Percentiles rank a stretch among this genome's conserved stretches.
Evolutionary conservation across 495 filamentous ascomycete species (phyloP).

Genomic region (Darksidea phi): DNA sequence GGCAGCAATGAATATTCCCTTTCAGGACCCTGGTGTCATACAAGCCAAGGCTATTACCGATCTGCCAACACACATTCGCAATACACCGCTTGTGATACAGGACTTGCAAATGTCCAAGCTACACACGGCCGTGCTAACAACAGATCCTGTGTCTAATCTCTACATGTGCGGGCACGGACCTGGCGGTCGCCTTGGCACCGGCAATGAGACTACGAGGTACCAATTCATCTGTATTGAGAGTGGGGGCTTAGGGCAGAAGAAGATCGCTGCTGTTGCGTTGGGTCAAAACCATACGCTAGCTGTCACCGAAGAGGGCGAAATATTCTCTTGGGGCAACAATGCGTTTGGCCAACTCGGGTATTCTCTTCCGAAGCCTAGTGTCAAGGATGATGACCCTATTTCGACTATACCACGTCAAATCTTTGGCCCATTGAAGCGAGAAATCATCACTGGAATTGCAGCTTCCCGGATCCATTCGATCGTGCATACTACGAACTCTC

Average conservation of each 20-base stretch:
- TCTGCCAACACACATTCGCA: constrained; percentile 67
- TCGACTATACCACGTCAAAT: constrained; percentile 81
- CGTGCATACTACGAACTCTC: constrained; percentile 72
- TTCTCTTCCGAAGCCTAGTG: constrained; percentile 53
- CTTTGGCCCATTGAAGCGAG: constrained; percentile 85
- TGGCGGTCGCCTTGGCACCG: constrained; percentile 85
- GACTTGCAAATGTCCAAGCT: constrained; percentile 86
- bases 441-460: constrained; percentile 75
- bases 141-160: constrained; percentile 87
- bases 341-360: constrained; percentile 85
- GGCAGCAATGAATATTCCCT: constrained; percentile 33
- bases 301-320: constrained; percentile 72
- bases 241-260: constrained; percentile 66
- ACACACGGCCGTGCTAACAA: constrained; percentile 84
- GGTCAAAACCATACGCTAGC: constrained; percentile 91
- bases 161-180: constrained; percentile 91
- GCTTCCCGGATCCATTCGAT: constrained; percentile 93
- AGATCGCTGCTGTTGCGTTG: constrained; percentile 69
- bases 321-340: constrained; percentile 93
- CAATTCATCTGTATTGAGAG: constrained; percentile 76
- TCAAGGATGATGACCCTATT: constrained; percentile 71
- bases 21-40: constrained; percentile 26
- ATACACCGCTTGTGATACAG: constrained; percentile 67
- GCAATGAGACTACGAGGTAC: constrained; percentile 84
- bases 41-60: constrained; percentile 43